Percentiles rank a stretch among this genome's conserved stretches.
Evolutionary conservation across 805 yeast genomes (phyloP).

Genomic region (Suhomyces tanzawaensis): DNA sequence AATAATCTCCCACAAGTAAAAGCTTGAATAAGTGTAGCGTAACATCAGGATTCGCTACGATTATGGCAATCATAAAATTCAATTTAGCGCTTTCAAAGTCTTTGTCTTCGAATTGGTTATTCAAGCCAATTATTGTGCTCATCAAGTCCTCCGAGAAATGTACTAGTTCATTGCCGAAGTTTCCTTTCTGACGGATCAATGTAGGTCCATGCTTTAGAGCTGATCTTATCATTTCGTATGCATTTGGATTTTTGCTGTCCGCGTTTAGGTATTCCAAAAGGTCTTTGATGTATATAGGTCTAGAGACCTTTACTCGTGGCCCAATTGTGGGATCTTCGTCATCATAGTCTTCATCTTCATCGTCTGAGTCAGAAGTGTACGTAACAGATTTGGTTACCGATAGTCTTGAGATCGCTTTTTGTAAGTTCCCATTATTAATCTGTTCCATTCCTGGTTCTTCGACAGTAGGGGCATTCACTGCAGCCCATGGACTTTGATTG

Average conservation of each 20-base stretch:
- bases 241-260: slow-evolving; percentile 44
- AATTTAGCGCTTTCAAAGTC: slow-evolving; percentile 65
- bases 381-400: neutral
- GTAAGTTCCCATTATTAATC: neutral
- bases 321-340: slow-evolving; percentile 50
- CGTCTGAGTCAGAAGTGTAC: neutral
- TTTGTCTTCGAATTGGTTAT: slow-evolving; percentile 54
- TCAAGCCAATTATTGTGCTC: slow-evolving; percentile 48
- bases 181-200: slow-evolving; percentile 62
- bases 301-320: slow-evolving; percentile 31
- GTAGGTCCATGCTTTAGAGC: slow-evolving; percentile 56
- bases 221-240: slow-evolving; percentile 46
- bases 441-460: slow-evolving; percentile 1
- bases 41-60: slow-evolving; percentile 45
- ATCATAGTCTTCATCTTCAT: slow-evolving; percentile 53
- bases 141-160: slow-evolving; percentile 57
- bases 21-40: slow-evolving; percentile 48
- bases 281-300: slow-evolving; percentile 73
- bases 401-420: neutral
- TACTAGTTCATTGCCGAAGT: slow-evolving; percentile 57
- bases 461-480: slow-evolving; percentile 1
- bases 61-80: slow-evolving; percentile 61
- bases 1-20: slow-evolving; percentile 70
- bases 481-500: slow-evolving; percentile 6
- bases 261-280: slow-evolving; percentile 54